A percentile compares a stretch with the other conserved stretches of the same genome.
Conservation (phyloP, 176 grass and related monocot genomes). For the Juncus effusus region DNA sequence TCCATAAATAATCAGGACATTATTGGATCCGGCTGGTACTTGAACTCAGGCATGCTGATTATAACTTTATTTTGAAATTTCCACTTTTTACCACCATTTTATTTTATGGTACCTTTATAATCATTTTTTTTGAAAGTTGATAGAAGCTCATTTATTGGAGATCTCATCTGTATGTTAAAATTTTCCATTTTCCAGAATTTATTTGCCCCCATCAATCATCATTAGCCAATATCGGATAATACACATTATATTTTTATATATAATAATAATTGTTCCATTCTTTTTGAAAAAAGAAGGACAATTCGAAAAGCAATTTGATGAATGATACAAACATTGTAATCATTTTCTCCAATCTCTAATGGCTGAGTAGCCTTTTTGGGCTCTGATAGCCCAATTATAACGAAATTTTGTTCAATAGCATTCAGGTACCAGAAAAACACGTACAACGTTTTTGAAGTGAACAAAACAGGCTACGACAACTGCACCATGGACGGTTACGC, state of each 20-base stretch:
- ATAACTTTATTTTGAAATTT: neutral
- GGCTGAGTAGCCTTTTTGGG: no score
- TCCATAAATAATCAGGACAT: slow-evolving; percentile 33
- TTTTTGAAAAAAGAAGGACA: neutral
- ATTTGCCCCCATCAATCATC: no score
- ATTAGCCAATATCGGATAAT: no score
- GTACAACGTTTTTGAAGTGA: slow-evolving; percentile 90
- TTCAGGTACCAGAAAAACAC: slow-evolving; percentile 80
- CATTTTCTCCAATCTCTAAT: no score
- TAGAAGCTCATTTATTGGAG: neutral
- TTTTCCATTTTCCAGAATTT: no score
- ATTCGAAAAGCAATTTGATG: no score
- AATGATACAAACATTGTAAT: no score
- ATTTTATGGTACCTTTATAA: neutral
- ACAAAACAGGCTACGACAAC: slow-evolving; percentile 79
- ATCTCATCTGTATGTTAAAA: neutral
- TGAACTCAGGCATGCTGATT: slow-evolving; percentile 60
- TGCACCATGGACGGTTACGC: slow-evolving; percentile 67
- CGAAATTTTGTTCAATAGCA: slow-evolving; percentile 29
- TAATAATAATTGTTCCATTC: no score
- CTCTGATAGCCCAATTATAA: no score
- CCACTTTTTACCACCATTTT: neutral
- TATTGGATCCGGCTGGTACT: slow-evolving; percentile 71
- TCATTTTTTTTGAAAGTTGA: neutral
- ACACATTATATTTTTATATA: no score